Evolutionary conservation across 2,329 filamentous ascomycete species (phyloP).

Genomic region (Trichoderma sp.): DNA sequence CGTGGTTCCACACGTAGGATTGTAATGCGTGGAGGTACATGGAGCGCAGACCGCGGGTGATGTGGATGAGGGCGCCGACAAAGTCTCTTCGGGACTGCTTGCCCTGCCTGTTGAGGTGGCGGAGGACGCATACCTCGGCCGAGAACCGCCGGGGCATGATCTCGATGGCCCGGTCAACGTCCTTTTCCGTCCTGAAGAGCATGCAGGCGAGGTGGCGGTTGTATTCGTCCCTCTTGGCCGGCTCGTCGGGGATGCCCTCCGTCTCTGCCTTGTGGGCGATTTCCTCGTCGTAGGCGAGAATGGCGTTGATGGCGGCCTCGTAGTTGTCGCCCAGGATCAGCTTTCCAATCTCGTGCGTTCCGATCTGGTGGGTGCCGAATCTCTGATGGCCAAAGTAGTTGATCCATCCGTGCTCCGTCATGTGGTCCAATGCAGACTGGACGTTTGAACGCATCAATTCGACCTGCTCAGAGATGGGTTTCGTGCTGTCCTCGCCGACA

Average conservation of each 20-base stretch:
- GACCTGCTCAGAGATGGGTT: constrained; percentile 37
- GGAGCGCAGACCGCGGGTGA: constrained; percentile 78
- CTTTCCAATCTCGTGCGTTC: constrained; percentile 82
- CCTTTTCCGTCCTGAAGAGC: constrained; percentile 66
- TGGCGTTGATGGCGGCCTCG: constrained; percentile 74
- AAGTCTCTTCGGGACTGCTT: constrained; percentile 64
- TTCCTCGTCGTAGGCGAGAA: constrained; percentile 71
- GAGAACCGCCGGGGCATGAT: constrained; percentile 78
- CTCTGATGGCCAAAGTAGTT: constrained; percentile 99
- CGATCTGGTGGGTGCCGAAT: constrained; percentile 84
- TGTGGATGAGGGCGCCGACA: constrained; percentile 75
- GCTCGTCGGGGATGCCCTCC: constrained; percentile 44
- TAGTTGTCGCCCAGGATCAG: constrained; percentile 83
- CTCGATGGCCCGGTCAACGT: constrained; percentile 62
- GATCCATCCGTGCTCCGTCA: constrained; percentile 79
- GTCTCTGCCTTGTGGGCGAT: constrained; percentile 53
- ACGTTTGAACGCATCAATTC: constrained; percentile 46
- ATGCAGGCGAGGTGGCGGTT: constrained; percentile 77
- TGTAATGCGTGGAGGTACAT: constrained; percentile 99
- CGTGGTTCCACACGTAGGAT: constrained; percentile 90
- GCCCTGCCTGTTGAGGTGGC: constrained; percentile 64
- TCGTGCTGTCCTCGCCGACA: constrained; percentile 40
- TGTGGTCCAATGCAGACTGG: constrained; percentile 63
- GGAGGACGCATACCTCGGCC: constrained; percentile 77
- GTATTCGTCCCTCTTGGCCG: constrained; percentile 73